Percentiles rank a stretch among this genome's conserved stretches.
phyloP scores from a whole-genome alignment of 202 grass and related monocot genomes.

The Zizania palustris region DNA sequence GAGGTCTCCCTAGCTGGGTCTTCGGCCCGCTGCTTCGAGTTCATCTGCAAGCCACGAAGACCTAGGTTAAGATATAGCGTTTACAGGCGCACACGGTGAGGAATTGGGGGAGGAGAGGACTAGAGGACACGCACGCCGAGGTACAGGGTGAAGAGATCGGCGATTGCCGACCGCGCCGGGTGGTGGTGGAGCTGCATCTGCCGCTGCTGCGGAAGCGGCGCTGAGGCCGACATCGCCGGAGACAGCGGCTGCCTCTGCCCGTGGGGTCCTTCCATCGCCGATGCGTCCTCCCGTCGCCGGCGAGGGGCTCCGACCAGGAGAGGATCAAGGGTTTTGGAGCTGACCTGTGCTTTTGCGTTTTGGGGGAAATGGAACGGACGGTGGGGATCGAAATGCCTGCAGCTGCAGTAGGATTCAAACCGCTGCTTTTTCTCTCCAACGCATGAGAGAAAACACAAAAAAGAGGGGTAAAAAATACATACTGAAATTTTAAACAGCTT shows the following conservation, averaged over 20 bases:
- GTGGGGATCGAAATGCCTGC: neutral
- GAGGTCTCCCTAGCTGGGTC: conserved; percentile 58
- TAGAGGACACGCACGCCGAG: conserved; percentile 61
- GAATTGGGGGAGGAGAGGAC: neutral
- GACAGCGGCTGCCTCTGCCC: conserved; percentile 55
- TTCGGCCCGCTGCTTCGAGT: conserved; percentile 59
- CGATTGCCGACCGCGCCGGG: conserved; percentile 64
- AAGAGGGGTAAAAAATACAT: too few species aligned
- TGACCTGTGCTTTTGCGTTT: neutral
- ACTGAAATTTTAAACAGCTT: too few species aligned
- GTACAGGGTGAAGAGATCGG: conserved; percentile 96
- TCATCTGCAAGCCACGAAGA: conserved; percentile 60
- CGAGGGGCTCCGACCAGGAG: conserved; percentile 15
- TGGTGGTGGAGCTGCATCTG: conserved; percentile 74
- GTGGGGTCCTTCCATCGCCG: conserved; percentile 48
- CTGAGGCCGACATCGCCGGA: conserved; percentile 42
- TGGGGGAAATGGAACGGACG: neutral
- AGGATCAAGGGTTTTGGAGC: conserved; percentile 16
- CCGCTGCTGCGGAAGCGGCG: conserved; percentile 44
- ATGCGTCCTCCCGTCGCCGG: conserved; percentile 24
- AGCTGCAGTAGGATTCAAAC: neutral
- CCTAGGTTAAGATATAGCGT: conserved; percentile 20
- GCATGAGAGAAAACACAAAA: neutral
- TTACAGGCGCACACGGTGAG: neutral
- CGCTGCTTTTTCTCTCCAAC: neutral